Evolutionary conservation across 495 filamentous ascomycete species (phyloP).

Genomic region (Stereocaulon alpinum): DNA sequence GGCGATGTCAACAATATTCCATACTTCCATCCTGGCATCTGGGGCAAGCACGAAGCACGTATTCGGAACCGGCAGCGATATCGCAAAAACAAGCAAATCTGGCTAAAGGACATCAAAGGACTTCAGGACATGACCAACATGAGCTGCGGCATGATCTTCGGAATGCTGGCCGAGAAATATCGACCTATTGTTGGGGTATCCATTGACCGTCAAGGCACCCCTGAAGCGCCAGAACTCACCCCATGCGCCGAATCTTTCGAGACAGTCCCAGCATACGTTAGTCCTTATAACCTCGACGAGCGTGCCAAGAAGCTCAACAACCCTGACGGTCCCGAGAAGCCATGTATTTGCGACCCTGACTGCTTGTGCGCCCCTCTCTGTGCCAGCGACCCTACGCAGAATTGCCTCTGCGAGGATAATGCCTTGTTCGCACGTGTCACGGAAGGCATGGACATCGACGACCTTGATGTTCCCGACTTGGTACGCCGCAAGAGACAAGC

Average conservation of each 20-base stretch:
- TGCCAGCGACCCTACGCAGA: slow-evolving; percentile 17
- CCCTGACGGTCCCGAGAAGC: slow-evolving; percentile 10
- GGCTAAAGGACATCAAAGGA: not conserved
- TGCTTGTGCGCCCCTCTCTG: slow-evolving; percentile 17
- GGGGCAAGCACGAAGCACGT: not conserved
- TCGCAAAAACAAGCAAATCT: not conserved
- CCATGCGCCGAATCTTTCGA: no score
- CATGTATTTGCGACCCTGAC: slow-evolving; percentile 15
- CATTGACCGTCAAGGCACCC: slow-evolving; percentile 1
- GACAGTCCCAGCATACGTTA: not conserved
- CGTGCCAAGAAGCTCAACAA: slow-evolving; percentile 12
- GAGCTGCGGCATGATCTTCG: slow-evolving; percentile 20
- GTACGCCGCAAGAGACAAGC: slow-evolving; percentile 1
- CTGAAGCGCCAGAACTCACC: slow-evolving; percentile 3
- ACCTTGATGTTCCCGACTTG: slow-evolving; percentile 19
- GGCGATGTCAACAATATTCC: not conserved
- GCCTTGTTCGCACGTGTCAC: slow-evolving; percentile 17
- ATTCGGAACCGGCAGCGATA: not conserved
- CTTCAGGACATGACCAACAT: slow-evolving; percentile 14
- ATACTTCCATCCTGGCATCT: not conserved
- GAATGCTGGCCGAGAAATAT: slow-evolving; percentile 19
- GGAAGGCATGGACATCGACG: slow-evolving; percentile 19
- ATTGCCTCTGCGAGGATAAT: slow-evolving; percentile 20
- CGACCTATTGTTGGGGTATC: slow-evolving; percentile 1
- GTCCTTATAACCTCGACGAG: slow-evolving; percentile 19